A percentile compares a stretch with the other conserved stretches of the same genome.
Evolutionary conservation across 106 monocot species (phyloP).

Genomic region (Dendrobium nobile): DNA sequence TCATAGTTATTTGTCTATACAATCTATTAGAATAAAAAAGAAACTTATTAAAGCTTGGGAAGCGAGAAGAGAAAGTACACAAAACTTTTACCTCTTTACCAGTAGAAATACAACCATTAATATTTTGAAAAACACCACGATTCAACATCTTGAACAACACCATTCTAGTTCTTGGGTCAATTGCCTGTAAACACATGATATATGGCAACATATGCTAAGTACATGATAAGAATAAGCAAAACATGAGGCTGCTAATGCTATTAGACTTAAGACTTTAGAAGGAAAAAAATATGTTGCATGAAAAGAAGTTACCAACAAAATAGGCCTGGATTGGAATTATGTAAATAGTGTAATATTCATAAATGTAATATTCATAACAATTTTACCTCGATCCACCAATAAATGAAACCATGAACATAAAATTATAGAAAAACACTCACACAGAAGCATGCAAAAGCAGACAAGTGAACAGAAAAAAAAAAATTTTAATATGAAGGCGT

Average conservation of each 20-base stretch:
- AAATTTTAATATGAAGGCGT: neutral
- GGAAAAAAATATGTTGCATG: neutral
- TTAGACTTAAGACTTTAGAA: neutral
- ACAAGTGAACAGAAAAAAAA: neutral
- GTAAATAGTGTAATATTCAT: neutral
- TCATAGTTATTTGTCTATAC: neutral
- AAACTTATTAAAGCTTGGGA: neutral
- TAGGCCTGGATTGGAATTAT: neutral
- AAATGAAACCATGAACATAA: neutral
- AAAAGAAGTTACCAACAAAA: neutral
- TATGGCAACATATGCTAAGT: neutral
- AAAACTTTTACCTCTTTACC: slow-evolving; percentile 75
- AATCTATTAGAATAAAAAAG: neutral
- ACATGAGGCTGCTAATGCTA: neutral
- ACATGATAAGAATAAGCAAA: slow-evolving; percentile 1
- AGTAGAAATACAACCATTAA: slow-evolving; percentile 98
- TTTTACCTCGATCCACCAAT: neutral
- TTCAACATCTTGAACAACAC: slow-evolving; percentile 97
- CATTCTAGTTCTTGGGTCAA: slow-evolving; percentile 98
- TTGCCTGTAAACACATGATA: slow-evolving; percentile 49
- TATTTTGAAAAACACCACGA: slow-evolving; percentile 73
- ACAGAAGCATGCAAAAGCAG: neutral
- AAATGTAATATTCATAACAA: neutral
- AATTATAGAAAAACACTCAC: neutral
- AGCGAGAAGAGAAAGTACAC: neutral